Evolutionary conservation across 805 yeast genomes (phyloP).

Genomic region (Kurtzmaniella cleridarum): DNA sequence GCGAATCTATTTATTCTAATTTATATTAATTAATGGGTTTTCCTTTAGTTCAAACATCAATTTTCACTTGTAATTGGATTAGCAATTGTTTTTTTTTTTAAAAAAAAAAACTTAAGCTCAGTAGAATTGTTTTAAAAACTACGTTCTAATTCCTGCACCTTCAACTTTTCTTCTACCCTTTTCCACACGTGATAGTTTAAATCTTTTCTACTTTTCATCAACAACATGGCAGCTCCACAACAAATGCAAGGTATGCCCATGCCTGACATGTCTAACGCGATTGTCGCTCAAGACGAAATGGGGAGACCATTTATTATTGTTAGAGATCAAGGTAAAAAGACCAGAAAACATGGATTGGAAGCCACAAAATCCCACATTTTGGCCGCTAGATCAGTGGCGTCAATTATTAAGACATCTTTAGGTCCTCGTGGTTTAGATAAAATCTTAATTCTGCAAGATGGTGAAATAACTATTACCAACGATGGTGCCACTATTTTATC

Average conservation of each 20-base stretch:
- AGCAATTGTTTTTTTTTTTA: no score
- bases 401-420: conserved; percentile 83
- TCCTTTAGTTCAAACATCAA: no score
- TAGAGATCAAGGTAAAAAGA: conserved; percentile 79
- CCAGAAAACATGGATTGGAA: conserved; percentile 45
- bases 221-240: conserved; percentile 8
- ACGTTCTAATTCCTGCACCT: no score
- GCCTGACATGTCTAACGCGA: conserved; percentile 97
- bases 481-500: conserved; percentile 97
- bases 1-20: no score
- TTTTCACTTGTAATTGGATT: no score
- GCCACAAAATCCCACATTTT: conserved; percentile 75
- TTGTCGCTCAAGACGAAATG: conserved; percentile 98
- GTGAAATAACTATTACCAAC: conserved; percentile 95
- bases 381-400: conserved; percentile 93
- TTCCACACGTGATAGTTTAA: no score
- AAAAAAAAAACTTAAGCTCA: no score
- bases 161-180: no score
- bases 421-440: conserved; percentile 99
- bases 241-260: conserved; percentile 34
- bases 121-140: no score
- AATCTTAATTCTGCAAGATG: conserved; percentile 91
- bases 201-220: not conserved
- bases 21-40: no score
- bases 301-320: conserved; percentile 98